phyloP scores from a whole-genome alignment of 352 stramenopile species.

The Phytopythium chamaehyphon region DNA sequence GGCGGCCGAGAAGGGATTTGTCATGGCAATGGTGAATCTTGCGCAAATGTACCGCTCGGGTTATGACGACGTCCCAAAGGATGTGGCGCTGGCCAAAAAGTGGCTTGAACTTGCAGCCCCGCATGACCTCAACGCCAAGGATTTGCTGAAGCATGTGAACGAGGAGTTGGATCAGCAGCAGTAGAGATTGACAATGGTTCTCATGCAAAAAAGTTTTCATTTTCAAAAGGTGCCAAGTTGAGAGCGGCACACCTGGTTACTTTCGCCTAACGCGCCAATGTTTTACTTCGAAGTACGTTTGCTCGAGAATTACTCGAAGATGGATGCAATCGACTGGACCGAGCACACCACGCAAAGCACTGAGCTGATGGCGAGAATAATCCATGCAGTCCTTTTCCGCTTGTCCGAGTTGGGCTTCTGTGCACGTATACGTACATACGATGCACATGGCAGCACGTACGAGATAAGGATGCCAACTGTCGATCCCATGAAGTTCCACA shows the following conservation, averaged over 20 bases:
- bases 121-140: constrained; percentile 74
- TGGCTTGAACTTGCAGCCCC: constrained; percentile 76
- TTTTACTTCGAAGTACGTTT: not conserved
- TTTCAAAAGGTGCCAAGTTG: too few species aligned
- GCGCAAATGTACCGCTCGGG: constrained; percentile 80
- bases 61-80: constrained; percentile 58
- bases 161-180: constrained; percentile 6
- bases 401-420: constrained; percentile 61
- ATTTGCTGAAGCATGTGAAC: constrained; percentile 46
- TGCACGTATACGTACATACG: constrained; percentile 81
- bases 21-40: constrained; percentile 87
- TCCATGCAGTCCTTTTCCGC: constrained; percentile 70
- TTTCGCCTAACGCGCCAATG: too few species aligned
- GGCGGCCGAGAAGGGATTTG: constrained; percentile 72
- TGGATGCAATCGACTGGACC: constrained; percentile 51
- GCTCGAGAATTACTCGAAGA: constrained; percentile 15
- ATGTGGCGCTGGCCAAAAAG: constrained; percentile 56
- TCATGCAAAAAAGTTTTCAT: not conserved
- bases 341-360: constrained; percentile 72
- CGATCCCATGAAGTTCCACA: constrained; percentile 89
- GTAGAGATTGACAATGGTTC: not conserved
- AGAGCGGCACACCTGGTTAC: too few species aligned
- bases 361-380: constrained; percentile 70
- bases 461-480: constrained; percentile 85
- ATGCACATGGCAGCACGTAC: constrained; percentile 86